phyloP scores from a whole-genome alignment of 2,329 filamentous ascomycete species.

The Cryphonectria naterciae region DNA sequence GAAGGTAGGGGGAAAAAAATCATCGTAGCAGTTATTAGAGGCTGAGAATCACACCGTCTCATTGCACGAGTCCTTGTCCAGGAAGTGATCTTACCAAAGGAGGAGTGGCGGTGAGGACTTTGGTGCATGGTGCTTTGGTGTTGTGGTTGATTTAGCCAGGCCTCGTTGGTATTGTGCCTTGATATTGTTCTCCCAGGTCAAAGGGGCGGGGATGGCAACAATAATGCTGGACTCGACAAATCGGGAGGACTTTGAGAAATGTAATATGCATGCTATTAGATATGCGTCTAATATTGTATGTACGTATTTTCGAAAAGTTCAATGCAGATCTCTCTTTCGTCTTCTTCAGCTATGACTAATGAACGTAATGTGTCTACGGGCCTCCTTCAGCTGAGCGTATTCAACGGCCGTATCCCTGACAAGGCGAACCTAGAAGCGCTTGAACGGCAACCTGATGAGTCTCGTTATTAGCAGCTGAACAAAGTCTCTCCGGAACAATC shows the following conservation, averaged over 20 bases:
- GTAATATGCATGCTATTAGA: not conserved
- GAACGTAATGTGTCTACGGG: not conserved
- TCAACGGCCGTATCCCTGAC: not conserved
- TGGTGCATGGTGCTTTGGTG: not conserved
- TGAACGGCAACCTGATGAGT: constrained; percentile 41
- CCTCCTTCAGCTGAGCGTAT: not conserved
- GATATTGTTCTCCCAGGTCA: constrained; percentile 19
- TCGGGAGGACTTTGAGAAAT: not conserved
- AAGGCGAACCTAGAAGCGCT: constrained; percentile 37
- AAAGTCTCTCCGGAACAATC: not conserved
- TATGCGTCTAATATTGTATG: not conserved
- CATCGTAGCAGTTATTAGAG: not conserved
- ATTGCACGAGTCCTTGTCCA: not conserved
- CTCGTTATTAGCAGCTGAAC: constrained; percentile 17
- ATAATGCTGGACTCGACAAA: not conserved
- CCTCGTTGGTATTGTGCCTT: constrained; percentile 18
- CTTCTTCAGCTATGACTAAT: not conserved
- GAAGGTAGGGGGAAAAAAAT: too few relatives aligned
- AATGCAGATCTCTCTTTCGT: not conserved
- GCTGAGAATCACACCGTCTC: not conserved
- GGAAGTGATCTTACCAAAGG: not conserved
- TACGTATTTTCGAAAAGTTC: not conserved
- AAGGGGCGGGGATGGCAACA: not conserved
- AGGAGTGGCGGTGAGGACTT: not conserved
- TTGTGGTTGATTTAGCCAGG: not conserved